Evolutionary conservation across 2,329 filamentous ascomycete species (phyloP).

Genomic region (Gaeumannomyces sp.): DNA sequence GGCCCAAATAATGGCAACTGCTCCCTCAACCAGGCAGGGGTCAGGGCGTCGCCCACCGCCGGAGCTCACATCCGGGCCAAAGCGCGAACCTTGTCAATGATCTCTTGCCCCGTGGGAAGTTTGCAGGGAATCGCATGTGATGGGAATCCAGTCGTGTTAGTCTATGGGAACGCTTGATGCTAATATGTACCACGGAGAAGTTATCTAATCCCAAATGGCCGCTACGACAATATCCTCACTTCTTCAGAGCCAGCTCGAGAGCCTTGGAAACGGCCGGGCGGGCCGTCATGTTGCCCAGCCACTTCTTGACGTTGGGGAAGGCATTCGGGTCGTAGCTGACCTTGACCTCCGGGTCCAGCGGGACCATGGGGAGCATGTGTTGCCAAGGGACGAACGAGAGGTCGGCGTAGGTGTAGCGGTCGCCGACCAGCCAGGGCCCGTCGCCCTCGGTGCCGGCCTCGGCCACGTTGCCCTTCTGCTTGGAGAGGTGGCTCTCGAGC

Average conservation of each 20-base stretch:
- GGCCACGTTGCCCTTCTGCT: constrained; percentile 11
- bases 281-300: constrained; percentile 64
- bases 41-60: neutral
- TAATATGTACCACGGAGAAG: neutral
- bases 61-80: neutral
- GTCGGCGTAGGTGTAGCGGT: constrained; percentile 20
- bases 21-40: neutral
- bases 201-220: neutral
- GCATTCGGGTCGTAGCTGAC: constrained; percentile 52
- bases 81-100: neutral
- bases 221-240: no score
- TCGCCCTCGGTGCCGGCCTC: constrained; percentile 8
- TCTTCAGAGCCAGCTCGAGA: neutral
- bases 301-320: constrained; percentile 67
- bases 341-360: neutral
- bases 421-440: constrained; percentile 20
- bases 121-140: neutral
- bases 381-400: constrained; percentile 19
- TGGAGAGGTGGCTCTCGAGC: constrained; percentile 16
- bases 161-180: neutral
- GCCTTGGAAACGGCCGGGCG: constrained; percentile 66
- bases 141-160: neutral
- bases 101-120: neutral
- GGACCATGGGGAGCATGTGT: constrained; percentile 6
- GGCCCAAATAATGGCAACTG: no score